These are phyloP conservation scores for Lavandula angustifolia DNA, from an alignment of 257 asterid genomes.

Conservation along the genomic window DNA sequence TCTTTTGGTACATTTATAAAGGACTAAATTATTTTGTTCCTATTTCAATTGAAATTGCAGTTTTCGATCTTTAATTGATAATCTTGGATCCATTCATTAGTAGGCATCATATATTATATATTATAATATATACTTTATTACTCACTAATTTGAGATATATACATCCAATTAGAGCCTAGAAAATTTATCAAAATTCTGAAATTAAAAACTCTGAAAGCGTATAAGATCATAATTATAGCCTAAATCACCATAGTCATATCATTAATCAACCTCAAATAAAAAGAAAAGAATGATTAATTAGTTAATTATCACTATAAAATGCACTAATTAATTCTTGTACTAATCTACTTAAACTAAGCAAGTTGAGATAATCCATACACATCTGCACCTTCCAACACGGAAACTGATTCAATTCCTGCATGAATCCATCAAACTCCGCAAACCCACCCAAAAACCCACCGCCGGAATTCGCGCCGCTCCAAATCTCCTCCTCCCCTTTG, in stretches of 20 bases:
- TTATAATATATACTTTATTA: too few relatives aligned
- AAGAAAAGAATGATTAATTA: constrained; percentile 24
- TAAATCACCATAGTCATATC: neutral
- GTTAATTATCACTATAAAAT: neutral
- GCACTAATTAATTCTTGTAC: too few relatives aligned
- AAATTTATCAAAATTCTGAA: neutral
- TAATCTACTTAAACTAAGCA: constrained; percentile 34
- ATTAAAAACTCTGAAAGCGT: neutral
- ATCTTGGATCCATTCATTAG: too few relatives aligned
- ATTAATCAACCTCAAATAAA: neutral
- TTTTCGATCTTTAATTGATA: too few relatives aligned
- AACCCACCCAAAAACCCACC: constrained; percentile 72
- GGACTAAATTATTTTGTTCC: too few relatives aligned
- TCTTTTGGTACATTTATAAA: too few relatives aligned
- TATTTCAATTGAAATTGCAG: too few relatives aligned
- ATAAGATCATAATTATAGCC: neutral
- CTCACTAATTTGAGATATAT: too few relatives aligned
- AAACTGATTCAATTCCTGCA: constrained; percentile 55
- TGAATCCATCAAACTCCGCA: constrained; percentile 57
- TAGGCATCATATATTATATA: too few relatives aligned
- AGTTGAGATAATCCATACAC: constrained; percentile 42
- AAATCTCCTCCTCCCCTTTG: constrained; percentile 81
- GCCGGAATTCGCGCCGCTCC: constrained; percentile 62
- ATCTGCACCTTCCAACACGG: constrained; percentile 50
- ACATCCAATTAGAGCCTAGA: neutral